Percentiles rank a stretch among this genome's conserved stretches.
Evolutionary conservation across 2,329 filamentous ascomycete genomes (phyloP).

Genomic region (Coleophoma cylindrospora): DNA sequence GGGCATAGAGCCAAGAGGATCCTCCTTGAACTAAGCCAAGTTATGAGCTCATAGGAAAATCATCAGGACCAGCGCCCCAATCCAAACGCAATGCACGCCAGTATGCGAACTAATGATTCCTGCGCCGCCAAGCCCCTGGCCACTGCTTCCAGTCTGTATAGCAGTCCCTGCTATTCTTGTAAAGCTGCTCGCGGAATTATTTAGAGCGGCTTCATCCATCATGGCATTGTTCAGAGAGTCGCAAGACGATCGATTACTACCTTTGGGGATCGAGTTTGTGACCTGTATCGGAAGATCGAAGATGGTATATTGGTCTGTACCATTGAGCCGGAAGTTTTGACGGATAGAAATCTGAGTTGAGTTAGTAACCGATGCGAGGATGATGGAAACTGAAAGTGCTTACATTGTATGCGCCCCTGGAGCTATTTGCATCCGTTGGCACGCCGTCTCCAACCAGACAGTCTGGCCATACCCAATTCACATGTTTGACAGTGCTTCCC

Average conservation of each 20-base stretch:
- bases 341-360: constrained; percentile 57
- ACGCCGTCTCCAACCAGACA: constrained; percentile 56
- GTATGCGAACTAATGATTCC: constrained; percentile 27
- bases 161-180: constrained; percentile 20
- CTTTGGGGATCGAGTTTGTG: constrained; percentile 54
- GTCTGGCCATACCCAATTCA: constrained; percentile 67
- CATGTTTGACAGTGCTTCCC: constrained; percentile 67
- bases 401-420: constrained; percentile 57
- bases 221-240: constrained; percentile 46
- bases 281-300: constrained; percentile 66
- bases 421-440: constrained; percentile 30
- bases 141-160: constrained; percentile 22
- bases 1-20: no score
- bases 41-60: constrained; percentile 20
- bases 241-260: constrained; percentile 39
- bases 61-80: constrained; percentile 25
- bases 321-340: constrained; percentile 64
- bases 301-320: constrained; percentile 60
- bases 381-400: neutral
- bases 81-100: constrained; percentile 27
- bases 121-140: constrained; percentile 27
- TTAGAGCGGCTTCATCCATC: constrained; percentile 39
- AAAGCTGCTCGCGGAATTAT: constrained; percentile 27
- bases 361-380: constrained; percentile 2
- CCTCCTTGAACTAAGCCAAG: no score